A percentile compares a stretch with the other conserved stretches of the same genome.
phyloP scores from a whole-genome alignment of 192 early-diverging fungal genomes.

The Backusella tuberculispora region DNA sequence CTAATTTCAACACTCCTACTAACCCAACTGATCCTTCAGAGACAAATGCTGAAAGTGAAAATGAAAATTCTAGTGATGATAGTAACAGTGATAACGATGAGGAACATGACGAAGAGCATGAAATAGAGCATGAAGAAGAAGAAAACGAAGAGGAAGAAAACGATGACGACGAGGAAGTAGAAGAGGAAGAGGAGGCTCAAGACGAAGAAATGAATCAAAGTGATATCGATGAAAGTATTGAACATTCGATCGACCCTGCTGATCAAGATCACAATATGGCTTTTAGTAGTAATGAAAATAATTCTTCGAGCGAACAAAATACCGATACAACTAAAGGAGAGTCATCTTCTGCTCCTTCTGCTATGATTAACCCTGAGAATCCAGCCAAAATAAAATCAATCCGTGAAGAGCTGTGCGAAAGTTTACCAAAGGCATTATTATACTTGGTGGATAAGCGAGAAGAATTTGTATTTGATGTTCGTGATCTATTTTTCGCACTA shows the following conservation, averaged over 20 bases:
- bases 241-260: slow-evolving; percentile 23
- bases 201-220: slow-evolving; percentile 26
- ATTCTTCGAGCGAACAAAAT: slow-evolving; percentile 43
- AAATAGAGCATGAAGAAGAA: slow-evolving; percentile 28
- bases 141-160: slow-evolving; percentile 35
- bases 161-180: slow-evolving; percentile 39
- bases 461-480: slow-evolving; percentile 67
- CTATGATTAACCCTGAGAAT: slow-evolving; percentile 1
- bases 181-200: slow-evolving; percentile 26
- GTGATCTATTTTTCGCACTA: slow-evolving; percentile 64
- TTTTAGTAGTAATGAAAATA: not conserved
- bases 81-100: slow-evolving; percentile 44
- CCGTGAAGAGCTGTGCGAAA: slow-evolving; percentile 46
- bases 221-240: slow-evolving; percentile 39
- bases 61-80: slow-evolving; percentile 27
- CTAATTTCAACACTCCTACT: slow-evolving; percentile 31
- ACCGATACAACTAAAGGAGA: slow-evolving; percentile 17
- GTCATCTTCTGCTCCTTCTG: not conserved
- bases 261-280: slow-evolving; percentile 41
- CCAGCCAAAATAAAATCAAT: slow-evolving; percentile 32
- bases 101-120: slow-evolving; percentile 27
- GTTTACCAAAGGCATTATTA: slow-evolving; percentile 45
- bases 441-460: slow-evolving; percentile 58
- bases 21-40: slow-evolving; percentile 34
- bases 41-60: slow-evolving; percentile 40